These are phyloP conservation scores for Moesziomyces globuligerus DNA, from an alignment of 1,284 basidiomycete species.

Conservation along the genomic window DNA sequence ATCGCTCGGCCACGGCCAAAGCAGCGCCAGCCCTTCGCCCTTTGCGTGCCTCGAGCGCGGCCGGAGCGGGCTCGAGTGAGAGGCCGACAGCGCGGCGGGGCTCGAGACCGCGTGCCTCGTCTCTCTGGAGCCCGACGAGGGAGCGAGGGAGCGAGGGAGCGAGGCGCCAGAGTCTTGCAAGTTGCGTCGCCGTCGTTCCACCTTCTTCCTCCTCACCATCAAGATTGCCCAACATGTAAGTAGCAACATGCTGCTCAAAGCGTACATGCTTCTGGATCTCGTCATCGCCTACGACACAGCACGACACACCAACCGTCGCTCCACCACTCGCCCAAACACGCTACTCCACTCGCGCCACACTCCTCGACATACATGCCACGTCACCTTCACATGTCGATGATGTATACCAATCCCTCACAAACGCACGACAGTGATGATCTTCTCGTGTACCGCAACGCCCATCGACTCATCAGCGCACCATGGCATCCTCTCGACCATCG, in stretches of 20 bases:
- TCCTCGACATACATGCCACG: slow-evolving; percentile 1
- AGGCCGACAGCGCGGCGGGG: background rate
- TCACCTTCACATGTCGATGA: too few relatives aligned
- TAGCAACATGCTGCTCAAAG: slow-evolving; percentile 23
- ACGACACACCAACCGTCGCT: slow-evolving; percentile 3
- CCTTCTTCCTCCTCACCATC: slow-evolving; percentile 68
- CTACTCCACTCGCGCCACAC: background rate
- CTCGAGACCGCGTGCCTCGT: background rate
- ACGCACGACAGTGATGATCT: too few relatives aligned
- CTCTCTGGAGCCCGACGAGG: too few relatives aligned
- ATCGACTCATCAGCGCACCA: too few relatives aligned
- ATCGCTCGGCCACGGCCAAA: too few relatives aligned
- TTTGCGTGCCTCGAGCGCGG: too few relatives aligned
- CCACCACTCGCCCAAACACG: too few relatives aligned
- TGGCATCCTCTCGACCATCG: too few relatives aligned
- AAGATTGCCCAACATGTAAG: slow-evolving; percentile 63
- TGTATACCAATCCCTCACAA: too few relatives aligned
- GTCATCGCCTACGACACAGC: slow-evolving; percentile 14
- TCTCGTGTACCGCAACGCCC: too few relatives aligned
- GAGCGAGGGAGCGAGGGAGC: slow-evolving; percentile 5
- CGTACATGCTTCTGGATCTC: slow-evolving; percentile 26
- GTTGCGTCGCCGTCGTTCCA: slow-evolving; percentile 19
- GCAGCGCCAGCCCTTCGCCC: too few relatives aligned
- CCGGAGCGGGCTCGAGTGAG: too few relatives aligned
- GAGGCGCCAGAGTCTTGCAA: slow-evolving; percentile 18